Base-by-base conservation (phyloP, 2,329 filamentous ascomycete genomes). In the Trichoderma hamatum region DNA sequence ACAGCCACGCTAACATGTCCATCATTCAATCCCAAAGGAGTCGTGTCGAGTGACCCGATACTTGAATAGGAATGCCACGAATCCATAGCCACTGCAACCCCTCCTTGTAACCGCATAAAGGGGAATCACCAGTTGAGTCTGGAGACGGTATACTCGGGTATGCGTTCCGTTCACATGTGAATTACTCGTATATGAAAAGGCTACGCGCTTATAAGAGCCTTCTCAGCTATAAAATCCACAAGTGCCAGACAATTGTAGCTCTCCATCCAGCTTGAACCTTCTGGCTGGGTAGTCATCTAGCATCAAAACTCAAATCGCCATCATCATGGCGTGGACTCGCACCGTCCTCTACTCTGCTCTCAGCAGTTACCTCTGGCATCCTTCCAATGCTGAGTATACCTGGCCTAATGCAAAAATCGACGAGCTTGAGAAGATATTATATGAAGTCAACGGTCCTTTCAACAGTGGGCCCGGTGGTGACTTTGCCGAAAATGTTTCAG, bases 311-410 rank as follows among this genome's bases (percentile, higher is more conserved):
- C 3, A 28, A 43, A 14, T 19, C n/a, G n/a, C 21, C 10, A 64
- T 49, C n/a, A 39, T 30, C 61, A 65, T 65, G 62, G 34, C 62
- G 11, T 65, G 62, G 62, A 46, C 24, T 26, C 62, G 62, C 10
- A 13, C 26, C 0, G 24, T 65, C 55, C 16, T 28, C 3, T 65
- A 34, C 9, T 32, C 62, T 46, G 24, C 24, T 30, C 28, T 46
- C 13, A 56, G 62, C 62, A 21, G 24, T 24, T 36, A 3, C 7
- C 14, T 65, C 11, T 46, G 51, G 51, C 19, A 21, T 32, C 36
- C 51, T 1, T 13, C 51, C 2, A 24, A 46, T 5, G 62, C 36
- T 24, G 13, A 65, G 0, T 46, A 56, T 19, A 16, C 49, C 13
- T 65, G 62, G 62, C 62, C 62, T 2, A 24, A 56, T 16, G 24